Evolutionary conservation across 1,284 basidiomycete genomes (phyloP), one percentile per base, ranked within the genome.

Genomic region (Meira miltonrushii): DNA sequence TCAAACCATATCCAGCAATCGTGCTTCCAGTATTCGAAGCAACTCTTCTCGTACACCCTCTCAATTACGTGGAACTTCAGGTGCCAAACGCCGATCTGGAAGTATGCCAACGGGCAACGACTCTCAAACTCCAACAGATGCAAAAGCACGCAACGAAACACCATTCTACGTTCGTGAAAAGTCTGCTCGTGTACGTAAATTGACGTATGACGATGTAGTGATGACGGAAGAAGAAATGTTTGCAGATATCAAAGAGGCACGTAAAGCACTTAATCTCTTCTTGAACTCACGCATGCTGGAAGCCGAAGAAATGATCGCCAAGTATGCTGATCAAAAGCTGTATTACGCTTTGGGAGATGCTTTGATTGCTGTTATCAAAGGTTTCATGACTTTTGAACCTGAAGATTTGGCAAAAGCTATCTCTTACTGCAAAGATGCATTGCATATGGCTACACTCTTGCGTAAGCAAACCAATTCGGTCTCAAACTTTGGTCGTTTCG

Each of bases 331-430:
- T 57, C 52, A 40, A 11, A 62, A 67, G 11, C 65, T 78, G 28
- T 78, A 78, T 67, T 74, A 77, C 48, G 74, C 75, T 2, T 65
- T 78, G 54, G 75, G 72, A 8, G 67, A 67, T 52, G 72, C 70
- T 38, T 61, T 78, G 25, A 75, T 78, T 28, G 69, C 72, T 13
- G 70, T 71, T 23, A 77, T 78, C 65, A 78, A 78, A 58, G 74
- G 68, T n/a, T 70, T 78, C 62, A 78, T 78, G 75, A 78, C 75
- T 1, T 78, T 77, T 51, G 74, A 78, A 54, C 75, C 72, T 12
- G 62, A 66, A 19, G 74, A 78, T 54, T 55, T 78, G 8, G 73
- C 69, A 11, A 67, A 67, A 33, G 75, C 75, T 46, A 75, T 77
- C 25, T 71, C 68, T 37, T 68, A 72, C 55, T 75, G 74, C 66